Evolutionary conservation across 345 rosid species (phyloP).

Genomic region (Eutrema japonicum): DNA sequence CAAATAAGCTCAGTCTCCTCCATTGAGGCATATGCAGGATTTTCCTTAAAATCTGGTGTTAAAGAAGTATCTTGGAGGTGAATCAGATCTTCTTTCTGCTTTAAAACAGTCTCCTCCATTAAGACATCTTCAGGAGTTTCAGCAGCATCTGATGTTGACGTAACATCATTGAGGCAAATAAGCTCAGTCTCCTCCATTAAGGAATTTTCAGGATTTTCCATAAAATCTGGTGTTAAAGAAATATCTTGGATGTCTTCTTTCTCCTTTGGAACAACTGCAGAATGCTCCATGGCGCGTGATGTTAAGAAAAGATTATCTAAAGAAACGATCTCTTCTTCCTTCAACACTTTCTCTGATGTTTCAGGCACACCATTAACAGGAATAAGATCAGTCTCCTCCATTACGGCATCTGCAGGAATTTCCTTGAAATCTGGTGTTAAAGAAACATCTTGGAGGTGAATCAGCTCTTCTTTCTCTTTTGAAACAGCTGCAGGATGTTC

Average conservation of each 20-base stretch:
- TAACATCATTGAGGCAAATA: slow-evolving; percentile 15
- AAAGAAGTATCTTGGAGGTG: slow-evolving; percentile 2
- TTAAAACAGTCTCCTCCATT: slow-evolving; percentile 3
- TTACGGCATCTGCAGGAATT: background rate
- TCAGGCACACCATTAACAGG: slow-evolving; percentile 22
- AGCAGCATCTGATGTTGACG: slow-evolving; percentile 16
- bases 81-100: slow-evolving; percentile 1
- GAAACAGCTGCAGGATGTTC: background rate
- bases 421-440: background rate
- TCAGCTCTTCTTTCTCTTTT: slow-evolving; percentile 19
- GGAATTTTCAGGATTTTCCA: background rate
- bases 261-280: background rate
- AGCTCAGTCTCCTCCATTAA: slow-evolving; percentile 10
- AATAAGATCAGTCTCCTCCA: slow-evolving; percentile 15
- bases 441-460: slow-evolving; percentile 5
- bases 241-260: slow-evolving; percentile 26
- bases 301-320: slow-evolving; percentile 16
- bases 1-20: slow-evolving; percentile 50
- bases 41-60: background rate
- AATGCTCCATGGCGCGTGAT: slow-evolving; percentile 21
- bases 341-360: slow-evolving; percentile 29
- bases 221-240: background rate
- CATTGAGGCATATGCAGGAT: background rate
- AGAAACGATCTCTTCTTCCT: slow-evolving; percentile 38
- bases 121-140: slow-evolving; percentile 39